Evolutionary conservation across 164 flowering plant genomes (phyloP), one percentile per base, ranked within the genome.

Genomic region (Stephania cephalantha): DNA sequence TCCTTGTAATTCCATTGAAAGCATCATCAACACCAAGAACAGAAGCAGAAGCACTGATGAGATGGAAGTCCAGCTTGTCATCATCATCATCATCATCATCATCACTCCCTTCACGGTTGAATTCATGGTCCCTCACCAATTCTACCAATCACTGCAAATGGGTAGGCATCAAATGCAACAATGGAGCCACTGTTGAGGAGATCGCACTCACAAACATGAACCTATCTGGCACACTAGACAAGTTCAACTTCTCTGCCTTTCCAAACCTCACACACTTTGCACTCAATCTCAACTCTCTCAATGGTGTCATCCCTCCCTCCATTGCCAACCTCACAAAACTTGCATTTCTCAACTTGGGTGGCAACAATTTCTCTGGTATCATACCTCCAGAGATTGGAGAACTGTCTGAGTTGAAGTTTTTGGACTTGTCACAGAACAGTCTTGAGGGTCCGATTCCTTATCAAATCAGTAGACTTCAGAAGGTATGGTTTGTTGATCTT

Each of bases 111-210:
- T 68, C 75, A 7, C n/a, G 66, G 50, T 78, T 82, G 74, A 53
- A 42, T 50, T 86, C 85, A 9, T 87, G 90, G 90, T 71, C 81
- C 7, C 65, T 66, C 55, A 45, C 78, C 74, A 82, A 77, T 71
- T 20, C 46, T 65, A 15, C 45, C 25, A 78, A 76, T 79, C 81
- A 74, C 46, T 84, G 88, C 80, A 78, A 71, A n/a, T 87, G 88
- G 88, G 76, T 75, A 3, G 86, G 86, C 9, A 80, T 87, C 31
- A 10, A 2, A 35, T 87, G 90, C 80, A 75, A 82, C 72, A 30
- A 9, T n/a, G 73, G 58, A 6, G 74, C 76, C 29, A 50, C 65
- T 20, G 65, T 84, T 35, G 6, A 79, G 7, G 46, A 55, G 46
- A 74, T 88, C 31, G 67, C 69, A 61, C 78, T 88, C 5, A 6